phyloP scores from a whole-genome alignment of 1,284 basidiomycete genomes.

The Apiotrichum mycotoxinovorans region DNA sequence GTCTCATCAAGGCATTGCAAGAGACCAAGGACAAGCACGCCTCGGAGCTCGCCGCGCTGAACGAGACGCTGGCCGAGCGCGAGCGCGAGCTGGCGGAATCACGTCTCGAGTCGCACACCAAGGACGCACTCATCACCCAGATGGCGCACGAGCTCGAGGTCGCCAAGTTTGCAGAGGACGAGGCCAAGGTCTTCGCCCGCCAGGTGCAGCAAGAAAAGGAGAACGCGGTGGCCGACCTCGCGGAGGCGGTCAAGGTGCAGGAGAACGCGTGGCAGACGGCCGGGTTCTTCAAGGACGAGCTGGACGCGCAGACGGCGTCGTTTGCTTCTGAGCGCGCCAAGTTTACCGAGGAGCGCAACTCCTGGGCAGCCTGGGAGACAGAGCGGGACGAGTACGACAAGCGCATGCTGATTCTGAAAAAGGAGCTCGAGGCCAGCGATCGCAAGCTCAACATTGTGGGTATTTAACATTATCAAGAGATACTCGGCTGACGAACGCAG shows the following conservation, averaged over 20 bases:
- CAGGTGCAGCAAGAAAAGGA: background rate
- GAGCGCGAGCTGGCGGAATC: background rate
- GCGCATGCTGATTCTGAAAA: background rate
- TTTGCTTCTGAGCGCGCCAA: no score
- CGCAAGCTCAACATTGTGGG: constrained; percentile 3
- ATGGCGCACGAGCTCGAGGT: background rate
- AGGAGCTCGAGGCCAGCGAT: background rate
- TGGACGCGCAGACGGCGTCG: background rate
- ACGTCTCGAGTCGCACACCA: background rate
- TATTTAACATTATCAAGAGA: no score
- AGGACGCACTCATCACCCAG: background rate
- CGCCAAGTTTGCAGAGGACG: background rate
- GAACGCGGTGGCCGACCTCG: background rate
- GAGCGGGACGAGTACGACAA: constrained; percentile 4
- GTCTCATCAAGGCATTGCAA: background rate
- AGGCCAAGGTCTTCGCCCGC: background rate
- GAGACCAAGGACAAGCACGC: background rate
- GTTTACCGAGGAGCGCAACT: background rate
- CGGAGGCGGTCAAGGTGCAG: background rate
- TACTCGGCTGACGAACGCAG: no score
- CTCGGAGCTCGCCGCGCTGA: background rate
- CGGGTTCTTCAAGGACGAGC: constrained; percentile 3
- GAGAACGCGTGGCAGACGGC: constrained; percentile 3
- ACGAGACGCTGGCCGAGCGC: background rate
- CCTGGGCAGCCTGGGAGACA: background rate